Base-by-base conservation (phyloP, 768 basidiomycete genomes). In the Pulveroboletus ravenelii region DNA sequence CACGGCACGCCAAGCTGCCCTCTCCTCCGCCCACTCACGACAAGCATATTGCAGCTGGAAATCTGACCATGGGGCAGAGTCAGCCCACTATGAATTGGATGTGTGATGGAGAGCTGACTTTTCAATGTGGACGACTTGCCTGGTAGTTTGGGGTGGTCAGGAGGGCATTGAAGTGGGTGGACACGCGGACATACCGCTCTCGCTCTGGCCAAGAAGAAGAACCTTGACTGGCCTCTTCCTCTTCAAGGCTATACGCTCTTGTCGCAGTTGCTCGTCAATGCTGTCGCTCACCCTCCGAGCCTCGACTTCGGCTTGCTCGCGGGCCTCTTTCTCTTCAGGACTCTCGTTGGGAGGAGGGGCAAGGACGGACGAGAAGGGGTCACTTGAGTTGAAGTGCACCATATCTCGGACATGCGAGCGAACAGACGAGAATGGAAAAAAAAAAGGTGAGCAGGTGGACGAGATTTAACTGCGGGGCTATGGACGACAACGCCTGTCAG, bases 51-150 rank as follows among this genome's bases (percentile, higher is more conserved):
- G 81, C 1, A 90, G 67, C 58, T 90, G 87, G 60, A 89, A 90
- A 62, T 89, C 82, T 81, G 29, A 30, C 7, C 0, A 25, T 7
- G 31, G 18, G 5, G 4, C 2, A 8, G 7, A 20, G 29, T 59
- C 30, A 59, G 44, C 4, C 32, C 1, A 1, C 23, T 6, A n/a
- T 5, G 6, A 8, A 10, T 0, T 10, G 15, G 17, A 14, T 17
- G 18, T 6, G 3, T 9, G 40, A 39, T 4, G 37, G 18, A 10
- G 48, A 29, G 51, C 74, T 43, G 57, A 88, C 87, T 89, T 69
- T 90, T 90, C 48, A 90, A 62, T 0, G 87, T 88, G 25, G 87
- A 86, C 0, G 85, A 87, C 66, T 90, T 90, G 30, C 84, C 72
- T 72, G 32, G 39, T 15, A 18, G 46, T 32, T 14, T 2, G 32